phyloP scores from a whole-genome alignment of 2,329 filamentous ascomycete species.

The Alternaria sp. region DNA sequence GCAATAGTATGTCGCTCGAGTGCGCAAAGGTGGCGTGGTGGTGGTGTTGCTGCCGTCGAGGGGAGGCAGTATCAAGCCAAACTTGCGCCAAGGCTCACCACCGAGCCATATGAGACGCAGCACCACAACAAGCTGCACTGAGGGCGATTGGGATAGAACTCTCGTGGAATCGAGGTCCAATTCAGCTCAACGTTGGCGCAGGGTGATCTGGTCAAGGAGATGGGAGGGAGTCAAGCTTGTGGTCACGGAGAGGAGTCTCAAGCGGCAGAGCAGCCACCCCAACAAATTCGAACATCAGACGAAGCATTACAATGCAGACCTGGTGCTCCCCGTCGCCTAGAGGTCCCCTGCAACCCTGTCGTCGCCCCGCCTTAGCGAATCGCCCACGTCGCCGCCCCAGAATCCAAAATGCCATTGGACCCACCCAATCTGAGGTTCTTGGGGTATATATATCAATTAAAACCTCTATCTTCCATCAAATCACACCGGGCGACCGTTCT shows the following conservation, averaged over 20 bases:
- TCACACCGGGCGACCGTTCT: background rate
- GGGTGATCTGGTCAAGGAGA: background rate
- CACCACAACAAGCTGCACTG: background rate
- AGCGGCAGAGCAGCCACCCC: background rate
- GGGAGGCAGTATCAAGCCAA: background rate
- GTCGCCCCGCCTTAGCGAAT: constrained; percentile 1
- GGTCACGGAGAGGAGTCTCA: background rate
- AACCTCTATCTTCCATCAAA: background rate
- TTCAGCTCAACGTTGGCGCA: background rate
- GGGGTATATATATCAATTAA: background rate
- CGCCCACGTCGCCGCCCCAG: background rate
- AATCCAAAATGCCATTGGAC: background rate
- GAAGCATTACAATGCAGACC: background rate
- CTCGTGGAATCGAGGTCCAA: background rate
- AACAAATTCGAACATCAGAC: background rate
- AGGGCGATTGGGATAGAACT: background rate
- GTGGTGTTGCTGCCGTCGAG: constrained; percentile 5
- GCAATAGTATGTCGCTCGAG: background rate
- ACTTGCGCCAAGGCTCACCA: constrained; percentile 2
- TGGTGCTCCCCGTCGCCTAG: background rate
- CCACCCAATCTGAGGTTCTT: background rate
- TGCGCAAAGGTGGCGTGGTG: background rate
- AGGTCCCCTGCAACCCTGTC: background rate
- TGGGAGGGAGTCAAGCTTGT: background rate
- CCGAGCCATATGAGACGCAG: constrained; percentile 1